Evolutionary conservation across 2,329 filamentous ascomycete species (phyloP), one percentile per base, ranked within the genome.

Genomic region (Ophiocordyceps camponoti-floridani): DNA sequence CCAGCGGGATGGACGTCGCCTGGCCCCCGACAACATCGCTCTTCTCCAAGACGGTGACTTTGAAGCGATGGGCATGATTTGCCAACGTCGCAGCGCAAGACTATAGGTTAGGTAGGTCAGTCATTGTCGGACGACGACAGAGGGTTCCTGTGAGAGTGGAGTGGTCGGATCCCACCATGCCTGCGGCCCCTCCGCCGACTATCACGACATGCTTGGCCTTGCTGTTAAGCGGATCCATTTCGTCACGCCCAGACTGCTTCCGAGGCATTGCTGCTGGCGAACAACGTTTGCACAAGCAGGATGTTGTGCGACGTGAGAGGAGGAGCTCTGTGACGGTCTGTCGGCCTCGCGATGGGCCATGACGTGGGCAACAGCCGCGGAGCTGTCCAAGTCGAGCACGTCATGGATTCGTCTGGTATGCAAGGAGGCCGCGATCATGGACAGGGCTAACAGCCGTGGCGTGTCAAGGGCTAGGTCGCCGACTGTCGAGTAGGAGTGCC

Each of bases 1-100:
- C 69, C 7, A 79, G 53, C 2, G 68, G 65, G 23, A 77, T 77
- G 2, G 73, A 76, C 45, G 70, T 77, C 1, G 74, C 75, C 54
- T 79, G 75, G 1, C 74, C 74, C 38, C 75, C 75, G 35, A 75
- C 74, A 41, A 77, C 72, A 42, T 70, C 61, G 11, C 69, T 69
- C 53, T 66, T 61, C 48, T 81, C 77, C 19, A 82, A 63, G 13
- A 84, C 52, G 0, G 77, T 82, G 12, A 84, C 67, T 40, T 76
- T 70, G 61, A 79, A 84, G 49, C 70, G 72, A 35, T 80, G 70
- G 1, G 73, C 73, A 49, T 83, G 77, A 42, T 80, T 70, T 42
- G 77, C 70, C 27, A 84, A 67, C 28, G 79, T 79, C 28, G 78
- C 69, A 11, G 79, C 79, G 56, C 78, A 82, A 45, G 75, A 75